phyloP scores from a whole-genome alignment of 257 asterid species.

The Leonotis leonurus region DNA sequence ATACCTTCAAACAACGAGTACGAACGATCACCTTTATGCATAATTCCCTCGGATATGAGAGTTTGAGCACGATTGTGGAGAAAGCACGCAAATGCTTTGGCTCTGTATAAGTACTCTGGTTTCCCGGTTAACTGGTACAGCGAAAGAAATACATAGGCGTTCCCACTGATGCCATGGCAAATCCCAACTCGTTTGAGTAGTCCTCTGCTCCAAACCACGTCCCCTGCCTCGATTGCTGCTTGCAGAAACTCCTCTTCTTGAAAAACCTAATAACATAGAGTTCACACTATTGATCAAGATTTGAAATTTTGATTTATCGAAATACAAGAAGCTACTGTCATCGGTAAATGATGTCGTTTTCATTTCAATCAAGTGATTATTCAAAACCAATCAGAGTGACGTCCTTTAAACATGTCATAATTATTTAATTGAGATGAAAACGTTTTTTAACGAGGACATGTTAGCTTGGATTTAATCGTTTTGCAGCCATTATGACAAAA shows the following conservation, averaged over 20 bases:
- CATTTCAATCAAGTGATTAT: no score
- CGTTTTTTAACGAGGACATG: no score
- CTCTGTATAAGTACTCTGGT: slow-evolving; percentile 55
- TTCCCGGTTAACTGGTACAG: slow-evolving; percentile 61
- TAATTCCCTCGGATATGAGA: slow-evolving; percentile 54
- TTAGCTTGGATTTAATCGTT: no score
- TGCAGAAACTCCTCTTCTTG: slow-evolving; percentile 54
- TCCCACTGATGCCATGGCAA: slow-evolving; percentile 83
- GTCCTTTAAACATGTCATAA: no score
- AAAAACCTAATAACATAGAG: slow-evolving; percentile 42
- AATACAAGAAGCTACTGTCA: no score
- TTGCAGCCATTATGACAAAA: no score
- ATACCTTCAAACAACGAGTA: slow-evolving; percentile 73
- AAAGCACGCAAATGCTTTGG: slow-evolving; percentile 70
- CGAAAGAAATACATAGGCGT: slow-evolving; percentile 67
- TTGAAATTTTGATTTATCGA: neutral
- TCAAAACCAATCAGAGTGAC: no score
- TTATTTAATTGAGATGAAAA: no score
- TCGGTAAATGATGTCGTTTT: no score
- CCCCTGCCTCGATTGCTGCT: slow-evolving; percentile 65
- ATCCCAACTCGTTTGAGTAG: slow-evolving; percentile 76
- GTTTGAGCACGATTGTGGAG: slow-evolving; percentile 48
- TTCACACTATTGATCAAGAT: neutral
- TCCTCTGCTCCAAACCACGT: slow-evolving; percentile 78
- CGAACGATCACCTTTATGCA: slow-evolving; percentile 81